Conservation (phyloP, 495 filamentous ascomycete species). For the Ascodesmis nigricans region DNA sequence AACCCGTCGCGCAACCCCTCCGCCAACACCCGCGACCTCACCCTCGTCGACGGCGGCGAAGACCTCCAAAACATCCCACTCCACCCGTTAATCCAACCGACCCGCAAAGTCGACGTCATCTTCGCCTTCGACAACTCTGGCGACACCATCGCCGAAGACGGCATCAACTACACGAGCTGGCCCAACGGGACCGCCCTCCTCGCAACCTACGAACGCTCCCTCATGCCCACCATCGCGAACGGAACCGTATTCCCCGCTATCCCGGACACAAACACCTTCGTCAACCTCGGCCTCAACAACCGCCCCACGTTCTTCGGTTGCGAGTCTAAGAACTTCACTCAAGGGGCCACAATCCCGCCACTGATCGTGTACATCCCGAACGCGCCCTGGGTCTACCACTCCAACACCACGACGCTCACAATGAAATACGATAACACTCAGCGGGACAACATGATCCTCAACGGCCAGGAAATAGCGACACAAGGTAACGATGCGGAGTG, state of each 20-base stretch:
- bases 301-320: constrained; percentile 89
- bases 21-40: constrained; percentile 33
- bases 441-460: constrained; percentile 57
- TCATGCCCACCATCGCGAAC: constrained; percentile 39
- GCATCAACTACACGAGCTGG: constrained; percentile 34
- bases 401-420: constrained; percentile 56
- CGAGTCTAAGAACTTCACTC: constrained; percentile 42
- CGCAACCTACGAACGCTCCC: constrained; percentile 58
- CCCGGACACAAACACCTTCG: constrained; percentile 65
- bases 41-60: constrained; percentile 69
- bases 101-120: constrained; percentile 64
- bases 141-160: constrained; percentile 34
- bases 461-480: constrained; percentile 65
- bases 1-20: constrained; percentile 40
- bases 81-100: constrained; percentile 62
- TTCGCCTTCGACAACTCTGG: constrained; percentile 77
- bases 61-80: constrained; percentile 78
- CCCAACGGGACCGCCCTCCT: constrained; percentile 72
- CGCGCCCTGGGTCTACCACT: constrained; percentile 46
- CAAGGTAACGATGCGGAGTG: constrained; percentile 61
- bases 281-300: constrained; percentile 67
- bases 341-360: constrained; percentile 28
- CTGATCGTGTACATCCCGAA: constrained; percentile 85
- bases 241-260: constrained; percentile 66
- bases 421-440: constrained; percentile 35